Evolutionary conservation across 179 eudicot species (phyloP).

Genomic region (Actinidia arguta): DNA sequence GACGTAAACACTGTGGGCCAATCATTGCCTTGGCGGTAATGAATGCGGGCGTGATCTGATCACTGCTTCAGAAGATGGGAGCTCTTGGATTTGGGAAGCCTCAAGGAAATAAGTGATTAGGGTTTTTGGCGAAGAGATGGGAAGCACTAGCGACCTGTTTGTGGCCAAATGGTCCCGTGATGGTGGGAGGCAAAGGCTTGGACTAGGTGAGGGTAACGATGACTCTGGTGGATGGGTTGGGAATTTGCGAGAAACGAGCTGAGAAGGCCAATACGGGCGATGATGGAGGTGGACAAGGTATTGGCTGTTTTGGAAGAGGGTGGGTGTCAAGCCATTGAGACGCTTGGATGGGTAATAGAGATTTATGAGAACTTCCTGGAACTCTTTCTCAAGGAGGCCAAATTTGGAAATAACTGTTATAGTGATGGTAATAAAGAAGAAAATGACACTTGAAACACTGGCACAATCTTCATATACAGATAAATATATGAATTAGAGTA

Average conservation of each 20-base stretch:
- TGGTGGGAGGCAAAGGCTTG: background rate
- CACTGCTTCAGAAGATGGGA: slow-evolving; percentile 31
- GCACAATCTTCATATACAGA: background rate
- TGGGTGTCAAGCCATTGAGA: slow-evolving; percentile 17
- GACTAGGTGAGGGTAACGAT: background rate
- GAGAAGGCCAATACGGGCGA: slow-evolving; percentile 13
- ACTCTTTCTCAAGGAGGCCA: slow-evolving; percentile 33
- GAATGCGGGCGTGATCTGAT: slow-evolving; percentile 19
- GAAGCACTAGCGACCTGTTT: slow-evolving; percentile 19
- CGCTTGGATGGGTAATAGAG: slow-evolving; percentile 30
- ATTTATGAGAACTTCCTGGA: slow-evolving; percentile 23
- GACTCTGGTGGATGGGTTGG: background rate
- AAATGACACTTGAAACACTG: background rate
- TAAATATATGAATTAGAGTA: background rate
- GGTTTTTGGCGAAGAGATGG: slow-evolving; percentile 20
- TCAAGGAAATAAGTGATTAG: slow-evolving; percentile 9
- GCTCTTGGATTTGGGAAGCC: slow-evolving; percentile 25
- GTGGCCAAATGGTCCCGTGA: slow-evolving; percentile 16
- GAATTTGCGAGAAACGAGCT: slow-evolving; percentile 15
- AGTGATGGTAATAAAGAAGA: background rate
- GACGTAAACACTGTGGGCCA: slow-evolving; percentile 9
- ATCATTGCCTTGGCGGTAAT: slow-evolving; percentile 13
- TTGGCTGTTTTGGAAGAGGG: slow-evolving; percentile 21
- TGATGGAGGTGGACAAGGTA: slow-evolving; percentile 21
- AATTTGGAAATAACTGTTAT: background rate